Conservation (phyloP, 257 asterid genomes). For the Capsicum pubescens region DNA sequence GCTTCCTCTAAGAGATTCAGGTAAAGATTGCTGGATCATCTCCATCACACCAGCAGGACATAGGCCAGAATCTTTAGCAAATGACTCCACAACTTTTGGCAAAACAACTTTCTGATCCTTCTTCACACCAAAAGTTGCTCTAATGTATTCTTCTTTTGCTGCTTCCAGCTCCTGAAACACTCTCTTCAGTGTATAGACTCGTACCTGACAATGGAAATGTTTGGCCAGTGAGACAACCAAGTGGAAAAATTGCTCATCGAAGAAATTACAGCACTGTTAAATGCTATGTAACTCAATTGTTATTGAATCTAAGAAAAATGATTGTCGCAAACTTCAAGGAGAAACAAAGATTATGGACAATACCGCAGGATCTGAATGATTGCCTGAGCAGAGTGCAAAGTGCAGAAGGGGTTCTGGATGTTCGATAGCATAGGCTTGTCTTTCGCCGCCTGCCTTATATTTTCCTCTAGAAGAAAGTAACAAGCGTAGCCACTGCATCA, state of each 20-base stretch:
- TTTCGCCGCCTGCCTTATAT: constrained; percentile 72
- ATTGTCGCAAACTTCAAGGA: background rate
- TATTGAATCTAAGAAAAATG: background rate
- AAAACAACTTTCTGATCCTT: constrained; percentile 74
- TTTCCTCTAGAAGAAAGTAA: constrained; percentile 71
- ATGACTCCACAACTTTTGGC: constrained; percentile 73
- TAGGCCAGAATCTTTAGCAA: constrained; percentile 74
- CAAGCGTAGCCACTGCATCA: constrained; percentile 79
- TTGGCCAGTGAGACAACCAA: background rate
- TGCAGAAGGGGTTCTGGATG: constrained; percentile 83
- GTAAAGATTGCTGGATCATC: constrained; percentile 68
- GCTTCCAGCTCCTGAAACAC: constrained; percentile 80
- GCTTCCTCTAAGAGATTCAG: constrained; percentile 67
- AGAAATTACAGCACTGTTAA: background rate
- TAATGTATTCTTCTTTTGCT: constrained; percentile 85
- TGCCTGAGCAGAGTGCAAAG: constrained; percentile 86
- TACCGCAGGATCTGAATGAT: constrained; percentile 98
- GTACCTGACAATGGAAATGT: constrained; percentile 53
- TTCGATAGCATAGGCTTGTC: constrained; percentile 68
- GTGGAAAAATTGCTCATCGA: background rate
- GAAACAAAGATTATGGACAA: background rate
- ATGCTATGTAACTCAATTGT: background rate
- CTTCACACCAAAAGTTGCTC: constrained; percentile 84
- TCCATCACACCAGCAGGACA: constrained; percentile 60
- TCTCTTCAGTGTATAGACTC: constrained; percentile 73